phyloP scores from a whole-genome alignment of 257 asterid species.

The Pogostemon cablin region DNA sequence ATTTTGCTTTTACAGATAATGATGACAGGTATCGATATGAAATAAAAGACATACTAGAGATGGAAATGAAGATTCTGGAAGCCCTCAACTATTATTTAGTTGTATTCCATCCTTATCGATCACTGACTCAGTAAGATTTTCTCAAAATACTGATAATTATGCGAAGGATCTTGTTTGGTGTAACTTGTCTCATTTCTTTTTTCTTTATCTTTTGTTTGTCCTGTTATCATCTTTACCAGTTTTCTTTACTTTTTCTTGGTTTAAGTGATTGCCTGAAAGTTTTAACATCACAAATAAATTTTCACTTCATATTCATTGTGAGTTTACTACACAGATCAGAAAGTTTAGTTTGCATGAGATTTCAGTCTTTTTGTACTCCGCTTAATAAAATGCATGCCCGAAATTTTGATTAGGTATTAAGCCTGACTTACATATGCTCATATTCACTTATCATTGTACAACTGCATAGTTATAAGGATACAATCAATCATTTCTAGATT shows the following conservation, averaged over 20 bases:
- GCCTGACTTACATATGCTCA: neutral
- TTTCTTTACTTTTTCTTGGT: neutral
- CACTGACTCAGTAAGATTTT: constrained; percentile 72
- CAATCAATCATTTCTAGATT: neutral
- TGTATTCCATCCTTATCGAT: constrained; percentile 88
- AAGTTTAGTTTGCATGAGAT: neutral
- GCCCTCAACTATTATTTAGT: constrained; percentile 90
- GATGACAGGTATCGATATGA: constrained; percentile 85
- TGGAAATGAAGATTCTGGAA: constrained; percentile 98
- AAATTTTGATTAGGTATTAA: neutral
- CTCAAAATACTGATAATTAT: constrained; percentile 15
- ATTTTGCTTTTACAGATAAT: constrained; percentile 55
- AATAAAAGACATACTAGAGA: constrained; percentile 88
- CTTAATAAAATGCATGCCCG: neutral
- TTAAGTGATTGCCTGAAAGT: constrained; percentile 2
- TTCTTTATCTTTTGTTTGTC: too few relatives aligned
- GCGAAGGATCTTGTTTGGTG: neutral
- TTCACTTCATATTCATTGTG: neutral
- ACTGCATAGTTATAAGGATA: neutral
- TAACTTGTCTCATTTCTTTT: neutral
- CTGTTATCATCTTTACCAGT: too few relatives aligned
- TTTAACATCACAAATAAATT: neutral
- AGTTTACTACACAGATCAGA: neutral
- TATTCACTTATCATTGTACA: neutral
- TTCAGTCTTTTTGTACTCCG: constrained; percentile 11